phyloP scores from a whole-genome alignment of 2,329 filamentous ascomycete species.

The Cryphonectria radicalis region DNA sequence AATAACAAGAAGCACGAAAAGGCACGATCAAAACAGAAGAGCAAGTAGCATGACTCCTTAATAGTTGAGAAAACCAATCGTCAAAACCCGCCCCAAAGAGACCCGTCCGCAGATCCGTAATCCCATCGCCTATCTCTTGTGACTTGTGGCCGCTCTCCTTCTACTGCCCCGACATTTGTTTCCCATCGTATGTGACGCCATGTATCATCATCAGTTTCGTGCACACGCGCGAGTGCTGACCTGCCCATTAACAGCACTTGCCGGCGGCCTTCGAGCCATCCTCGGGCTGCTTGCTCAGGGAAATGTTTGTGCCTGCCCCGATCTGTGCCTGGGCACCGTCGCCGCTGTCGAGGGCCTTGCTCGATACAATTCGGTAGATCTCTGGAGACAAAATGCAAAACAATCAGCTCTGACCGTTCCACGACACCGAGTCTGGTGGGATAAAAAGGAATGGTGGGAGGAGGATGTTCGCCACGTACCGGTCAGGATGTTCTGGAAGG shows the following conservation, averaged over 20 bases:
- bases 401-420: slow-evolving; percentile 11
- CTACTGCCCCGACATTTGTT: slow-evolving; percentile 32
- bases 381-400: slow-evolving; percentile 58
- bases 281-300: slow-evolving; percentile 84
- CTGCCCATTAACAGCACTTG: slow-evolving; percentile 72
- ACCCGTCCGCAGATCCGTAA: slow-evolving; percentile 28
- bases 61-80: slow-evolving; percentile 29
- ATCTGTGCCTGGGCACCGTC: slow-evolving; percentile 81
- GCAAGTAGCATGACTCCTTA: slow-evolving; percentile 33
- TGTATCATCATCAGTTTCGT: slow-evolving; percentile 40
- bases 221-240: slow-evolving; percentile 33
- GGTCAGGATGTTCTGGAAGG: slow-evolving; percentile 99
- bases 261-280: slow-evolving; percentile 74
- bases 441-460: neutral
- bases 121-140: slow-evolving; percentile 27
- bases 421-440: slow-evolving; percentile 10
- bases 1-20: slow-evolving; percentile 19
- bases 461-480: slow-evolving; percentile 60
- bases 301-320: slow-evolving; percentile 79
- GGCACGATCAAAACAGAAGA: slow-evolving; percentile 26
- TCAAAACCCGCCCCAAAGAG: slow-evolving; percentile 28
- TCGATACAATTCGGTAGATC: slow-evolving; percentile 99
- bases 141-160: slow-evolving; percentile 26
- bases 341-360: slow-evolving; percentile 92
- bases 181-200: slow-evolving; percentile 38